Conservation (phyloP, 1,139 yeast genomes). For the Saccharomyces hybrid region DNA sequence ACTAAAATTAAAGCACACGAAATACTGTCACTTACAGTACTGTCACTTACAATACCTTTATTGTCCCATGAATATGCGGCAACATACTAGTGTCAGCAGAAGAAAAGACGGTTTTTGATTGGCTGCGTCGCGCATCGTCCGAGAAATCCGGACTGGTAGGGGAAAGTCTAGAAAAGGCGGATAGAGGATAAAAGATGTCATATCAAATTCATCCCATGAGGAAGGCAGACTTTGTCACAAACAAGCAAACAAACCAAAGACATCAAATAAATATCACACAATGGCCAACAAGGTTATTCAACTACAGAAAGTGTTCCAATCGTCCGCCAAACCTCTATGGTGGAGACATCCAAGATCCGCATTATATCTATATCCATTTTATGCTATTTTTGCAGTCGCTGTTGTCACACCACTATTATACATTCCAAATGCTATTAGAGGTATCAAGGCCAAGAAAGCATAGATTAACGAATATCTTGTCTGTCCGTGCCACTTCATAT, state of each 20-base stretch:
- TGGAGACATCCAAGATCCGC: slow-evolving; percentile 74
- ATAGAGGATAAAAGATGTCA: not conserved
- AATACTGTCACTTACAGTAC: not conserved
- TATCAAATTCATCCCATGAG: not conserved
- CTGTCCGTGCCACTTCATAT: slow-evolving; percentile 1
- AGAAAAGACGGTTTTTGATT: not conserved
- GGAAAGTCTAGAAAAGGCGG: not conserved
- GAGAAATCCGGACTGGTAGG: not conserved
- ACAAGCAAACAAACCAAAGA: not conserved
- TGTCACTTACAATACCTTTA: not conserved
- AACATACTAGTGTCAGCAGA: slow-evolving; percentile 2
- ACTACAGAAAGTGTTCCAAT: slow-evolving; percentile 68
- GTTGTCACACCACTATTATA: slow-evolving; percentile 64
- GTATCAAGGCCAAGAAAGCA: slow-evolving; percentile 48
- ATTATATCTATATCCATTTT: slow-evolving; percentile 79
- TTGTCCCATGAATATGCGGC: not conserved
- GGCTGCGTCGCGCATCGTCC: not conserved
- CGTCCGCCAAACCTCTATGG: slow-evolving; percentile 66
- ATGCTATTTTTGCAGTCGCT: slow-evolving; percentile 71
- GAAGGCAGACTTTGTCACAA: not conserved
- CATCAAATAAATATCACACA: not conserved
- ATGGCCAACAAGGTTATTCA: slow-evolving; percentile 59
- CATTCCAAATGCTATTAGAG: slow-evolving; percentile 70
- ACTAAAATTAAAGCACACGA: not conserved
- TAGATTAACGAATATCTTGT: not conserved